Evolutionary conservation across 1,139 yeast genomes (phyloP).

Genomic region (Yamadazyma triangularis): DNA sequence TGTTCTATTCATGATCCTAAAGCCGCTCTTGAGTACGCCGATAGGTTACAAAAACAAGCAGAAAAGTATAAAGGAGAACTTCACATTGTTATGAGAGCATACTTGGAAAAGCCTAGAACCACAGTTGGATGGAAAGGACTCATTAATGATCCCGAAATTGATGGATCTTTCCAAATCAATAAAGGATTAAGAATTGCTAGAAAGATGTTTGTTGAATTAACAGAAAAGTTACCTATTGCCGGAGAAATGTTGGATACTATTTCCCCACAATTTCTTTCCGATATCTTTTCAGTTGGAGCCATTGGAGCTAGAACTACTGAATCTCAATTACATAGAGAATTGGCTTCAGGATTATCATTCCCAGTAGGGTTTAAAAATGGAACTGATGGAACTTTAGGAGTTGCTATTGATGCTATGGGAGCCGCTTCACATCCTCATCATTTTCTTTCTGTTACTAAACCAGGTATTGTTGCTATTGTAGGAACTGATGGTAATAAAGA

Average conservation of each 20-base stretch:
- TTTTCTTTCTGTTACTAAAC: constrained; percentile 82
- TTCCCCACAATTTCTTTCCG: constrained; percentile 89
- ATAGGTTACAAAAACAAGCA: constrained; percentile 53
- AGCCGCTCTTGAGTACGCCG: constrained; percentile 88
- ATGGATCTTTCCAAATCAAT: constrained; percentile 89
- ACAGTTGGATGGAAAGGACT: constrained; percentile 99
- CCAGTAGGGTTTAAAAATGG: constrained; percentile 98
- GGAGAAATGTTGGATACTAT: constrained; percentile 98
- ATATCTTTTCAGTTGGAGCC: constrained; percentile 89
- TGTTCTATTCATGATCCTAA: constrained; percentile 94
- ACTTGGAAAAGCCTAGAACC: constrained; percentile 96
- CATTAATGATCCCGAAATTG: constrained; percentile 95
- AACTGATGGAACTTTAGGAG: constrained; percentile 89
- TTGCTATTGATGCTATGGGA: constrained; percentile 89
- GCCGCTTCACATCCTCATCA: constrained; percentile 94
- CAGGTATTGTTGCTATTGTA: constrained; percentile 90
- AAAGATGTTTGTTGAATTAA: constrained; percentile 78
- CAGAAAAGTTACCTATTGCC: constrained; percentile 81
- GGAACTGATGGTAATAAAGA: constrained; percentile 93
- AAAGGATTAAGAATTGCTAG: constrained; percentile 89
- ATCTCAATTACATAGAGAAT: constrained; percentile 92
- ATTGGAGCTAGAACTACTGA: constrained; percentile 98
- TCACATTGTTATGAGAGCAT: constrained; percentile 92
- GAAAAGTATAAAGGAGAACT: constrained; percentile 70
- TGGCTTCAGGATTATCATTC: constrained; percentile 92